Evolutionary conservation across 305 asterid species (phyloP).

Genomic region (Fraxinus velutina): DNA sequence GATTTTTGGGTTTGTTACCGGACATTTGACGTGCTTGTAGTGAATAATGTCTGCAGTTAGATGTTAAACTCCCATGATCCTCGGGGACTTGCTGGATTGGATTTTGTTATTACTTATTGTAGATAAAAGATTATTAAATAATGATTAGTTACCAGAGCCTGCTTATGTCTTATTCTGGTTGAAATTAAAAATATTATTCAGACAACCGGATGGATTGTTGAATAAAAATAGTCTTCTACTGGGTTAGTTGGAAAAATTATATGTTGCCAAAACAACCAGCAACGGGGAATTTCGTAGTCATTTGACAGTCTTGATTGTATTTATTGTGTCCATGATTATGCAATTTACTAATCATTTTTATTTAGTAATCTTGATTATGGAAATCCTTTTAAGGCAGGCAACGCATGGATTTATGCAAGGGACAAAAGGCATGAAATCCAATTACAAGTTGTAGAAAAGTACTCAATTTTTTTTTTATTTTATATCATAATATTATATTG

Average conservation of each 20-base stretch:
- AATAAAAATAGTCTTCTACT: conserved; percentile 24
- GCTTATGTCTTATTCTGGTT: not conserved
- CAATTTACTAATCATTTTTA: conserved; percentile 22
- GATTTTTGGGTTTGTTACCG: not conserved
- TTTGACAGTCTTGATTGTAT: not conserved
- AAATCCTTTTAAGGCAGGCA: conserved; percentile 27
- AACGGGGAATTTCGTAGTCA: conserved; percentile 34
- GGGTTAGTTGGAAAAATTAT: conserved; percentile 33
- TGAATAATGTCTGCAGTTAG: not conserved
- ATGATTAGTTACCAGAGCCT: not conserved
- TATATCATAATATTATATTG: conserved; percentile 15
- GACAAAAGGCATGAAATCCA: conserved; percentile 54
- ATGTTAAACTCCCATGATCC: not conserved
- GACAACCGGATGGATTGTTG: conserved; percentile 6
- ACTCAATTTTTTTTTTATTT: not conserved
- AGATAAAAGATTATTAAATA: not conserved
- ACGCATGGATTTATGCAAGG: conserved; percentile 50
- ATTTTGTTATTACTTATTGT: not conserved
- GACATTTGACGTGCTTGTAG: not conserved
- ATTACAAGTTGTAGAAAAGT: conserved; percentile 39
- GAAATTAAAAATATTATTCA: not conserved
- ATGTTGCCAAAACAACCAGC: conserved; percentile 50
- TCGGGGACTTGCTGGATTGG: not conserved
- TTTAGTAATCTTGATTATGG: conserved; percentile 8
- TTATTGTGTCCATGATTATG: conserved; percentile 27